Evolutionary conservation across 75 land plant genomes (phyloP).

Genomic region (Pinus taeda): DNA sequence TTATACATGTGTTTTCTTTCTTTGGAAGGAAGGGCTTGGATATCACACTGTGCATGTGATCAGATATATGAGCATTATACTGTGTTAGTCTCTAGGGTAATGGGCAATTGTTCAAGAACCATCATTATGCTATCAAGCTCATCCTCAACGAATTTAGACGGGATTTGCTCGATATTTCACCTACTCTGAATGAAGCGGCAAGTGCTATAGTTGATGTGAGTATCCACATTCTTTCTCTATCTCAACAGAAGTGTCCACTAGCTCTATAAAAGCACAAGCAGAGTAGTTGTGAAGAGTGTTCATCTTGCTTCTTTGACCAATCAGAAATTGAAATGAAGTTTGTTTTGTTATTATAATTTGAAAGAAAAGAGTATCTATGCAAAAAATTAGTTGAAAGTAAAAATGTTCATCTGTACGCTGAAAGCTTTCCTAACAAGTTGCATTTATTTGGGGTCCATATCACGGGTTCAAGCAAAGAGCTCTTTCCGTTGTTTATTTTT

Average conservation of each 20-base stretch:
- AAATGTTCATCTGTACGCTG: background rate
- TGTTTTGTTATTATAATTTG: no score
- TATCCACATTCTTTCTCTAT: background rate
- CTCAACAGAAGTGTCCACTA: background rate
- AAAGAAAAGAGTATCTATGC: background rate
- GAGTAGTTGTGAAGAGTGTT: background rate
- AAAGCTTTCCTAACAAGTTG: background rate
- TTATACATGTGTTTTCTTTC: background rate
- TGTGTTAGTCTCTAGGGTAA: background rate
- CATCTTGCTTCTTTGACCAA: background rate
- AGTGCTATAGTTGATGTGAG: slow-evolving; percentile 63
- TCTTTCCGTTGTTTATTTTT: background rate
- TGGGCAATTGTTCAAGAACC: background rate
- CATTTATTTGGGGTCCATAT: background rate
- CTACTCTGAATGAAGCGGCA: slow-evolving; percentile 36
- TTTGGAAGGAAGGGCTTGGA: no score
- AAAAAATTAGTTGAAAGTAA: background rate
- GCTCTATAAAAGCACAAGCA: background rate
- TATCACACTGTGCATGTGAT: background rate
- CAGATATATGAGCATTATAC: background rate
- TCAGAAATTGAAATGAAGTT: background rate
- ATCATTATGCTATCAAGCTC: background rate
- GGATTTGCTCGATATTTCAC: slow-evolving; percentile 38
- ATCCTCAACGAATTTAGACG: slow-evolving; percentile 1
- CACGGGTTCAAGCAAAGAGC: no score